Conservation (phyloP, 1,284 basidiomycete genomes). For the Mycena sp. region DNA sequence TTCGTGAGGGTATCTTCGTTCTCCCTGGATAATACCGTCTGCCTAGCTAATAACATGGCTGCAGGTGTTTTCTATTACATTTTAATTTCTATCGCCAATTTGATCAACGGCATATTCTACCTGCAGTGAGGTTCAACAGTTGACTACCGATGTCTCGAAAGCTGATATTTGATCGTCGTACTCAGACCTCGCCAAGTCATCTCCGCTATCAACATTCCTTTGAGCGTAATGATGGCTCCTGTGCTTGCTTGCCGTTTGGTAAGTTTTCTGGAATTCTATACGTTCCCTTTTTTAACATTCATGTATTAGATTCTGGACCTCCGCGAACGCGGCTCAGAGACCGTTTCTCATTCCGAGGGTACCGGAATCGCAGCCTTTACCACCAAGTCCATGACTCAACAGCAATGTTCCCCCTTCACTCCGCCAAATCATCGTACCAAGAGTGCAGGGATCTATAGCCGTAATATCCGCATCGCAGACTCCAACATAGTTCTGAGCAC, state of each 20-base stretch:
- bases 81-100: slow-evolving; percentile 81
- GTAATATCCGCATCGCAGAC: slow-evolving; percentile 53
- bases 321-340: slow-evolving; percentile 78
- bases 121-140: slow-evolving; percentile 69
- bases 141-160: no score
- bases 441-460: slow-evolving; percentile 44
- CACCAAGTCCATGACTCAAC: slow-evolving; percentile 63
- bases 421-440: slow-evolving; percentile 56
- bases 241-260: slow-evolving; percentile 80
- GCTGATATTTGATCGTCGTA: no score
- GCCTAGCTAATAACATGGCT: slow-evolving; percentile 11
- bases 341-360: slow-evolving; percentile 73
- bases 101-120: slow-evolving; percentile 86
- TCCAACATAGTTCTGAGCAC: slow-evolving; percentile 76
- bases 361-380: slow-evolving; percentile 68
- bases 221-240: slow-evolving; percentile 86
- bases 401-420: slow-evolving; percentile 58
- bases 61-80: slow-evolving; percentile 83
- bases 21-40: not conserved
- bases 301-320: slow-evolving; percentile 74
- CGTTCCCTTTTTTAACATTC: slow-evolving; percentile 7
- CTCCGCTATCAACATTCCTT: slow-evolving; percentile 85
- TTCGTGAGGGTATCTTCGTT: slow-evolving; percentile 74
- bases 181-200: slow-evolving; percentile 78
- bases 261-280: slow-evolving; percentile 31